A percentile compares a stretch with the other conserved stretches of the same genome.
These are phyloP conservation scores for Leishmania aethiopica DNA, from an alignment of 208 protist species.

Conservation along the genomic window DNA sequence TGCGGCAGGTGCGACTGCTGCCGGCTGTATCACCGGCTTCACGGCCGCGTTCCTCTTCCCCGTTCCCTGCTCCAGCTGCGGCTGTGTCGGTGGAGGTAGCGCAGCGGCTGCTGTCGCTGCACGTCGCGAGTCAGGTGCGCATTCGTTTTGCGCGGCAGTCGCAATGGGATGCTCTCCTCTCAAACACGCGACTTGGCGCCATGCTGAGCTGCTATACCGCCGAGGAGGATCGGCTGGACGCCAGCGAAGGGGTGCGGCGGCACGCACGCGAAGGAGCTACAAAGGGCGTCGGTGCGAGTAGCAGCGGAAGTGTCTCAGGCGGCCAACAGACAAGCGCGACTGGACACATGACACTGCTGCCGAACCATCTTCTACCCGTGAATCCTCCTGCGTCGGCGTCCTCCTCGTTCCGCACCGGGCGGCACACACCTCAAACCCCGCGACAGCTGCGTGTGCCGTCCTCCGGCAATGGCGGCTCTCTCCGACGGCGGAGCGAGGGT, in stretches of 20 bases:
- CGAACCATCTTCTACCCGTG: background rate
- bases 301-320: background rate
- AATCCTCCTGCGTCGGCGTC: background rate
- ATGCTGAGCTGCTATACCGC: slow-evolving; percentile 7
- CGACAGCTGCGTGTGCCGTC: slow-evolving; percentile 2
- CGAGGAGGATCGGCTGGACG: slow-evolving; percentile 4
- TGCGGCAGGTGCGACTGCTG: slow-evolving; percentile 14
- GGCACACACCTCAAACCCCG: slow-evolving; percentile 12
- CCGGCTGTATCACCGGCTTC: background rate
- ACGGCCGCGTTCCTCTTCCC: background rate
- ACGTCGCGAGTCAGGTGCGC: background rate
- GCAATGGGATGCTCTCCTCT: slow-evolving; percentile 24
- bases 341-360: background rate
- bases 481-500: background rate
- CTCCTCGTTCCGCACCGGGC: background rate
- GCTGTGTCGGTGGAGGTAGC: slow-evolving; percentile 9
- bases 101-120: slow-evolving; percentile 19
- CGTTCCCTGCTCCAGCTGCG: background rate
- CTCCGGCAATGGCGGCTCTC: background rate
- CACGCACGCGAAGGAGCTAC: background rate
- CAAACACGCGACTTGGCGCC: background rate
- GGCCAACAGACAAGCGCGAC: background rate
- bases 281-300: background rate
- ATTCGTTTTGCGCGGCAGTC: slow-evolving; percentile 9
- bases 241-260: slow-evolving; percentile 11